Conservation (phyloP, 768 basidiomycete genomes). For the Boletus patriciae region DNA sequence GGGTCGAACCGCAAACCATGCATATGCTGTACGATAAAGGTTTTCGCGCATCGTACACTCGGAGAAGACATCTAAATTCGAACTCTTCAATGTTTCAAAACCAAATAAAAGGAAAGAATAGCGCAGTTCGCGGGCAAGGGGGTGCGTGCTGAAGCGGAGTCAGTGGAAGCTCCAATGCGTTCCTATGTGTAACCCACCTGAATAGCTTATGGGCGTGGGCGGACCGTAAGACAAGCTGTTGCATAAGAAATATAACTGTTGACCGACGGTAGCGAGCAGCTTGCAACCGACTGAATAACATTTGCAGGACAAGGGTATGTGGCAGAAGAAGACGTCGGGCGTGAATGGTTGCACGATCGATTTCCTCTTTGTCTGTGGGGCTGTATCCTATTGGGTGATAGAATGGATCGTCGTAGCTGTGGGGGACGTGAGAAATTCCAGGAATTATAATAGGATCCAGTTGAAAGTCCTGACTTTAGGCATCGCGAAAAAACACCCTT, state of each 20-base stretch:
- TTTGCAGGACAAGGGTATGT: conserved; percentile 80
- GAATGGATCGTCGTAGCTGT: conserved; percentile 87
- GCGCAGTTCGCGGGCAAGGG: conserved; percentile 84
- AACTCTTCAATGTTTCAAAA: conserved; percentile 88
- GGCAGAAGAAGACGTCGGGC: conserved; percentile 79
- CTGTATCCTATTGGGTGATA: conserved; percentile 81
- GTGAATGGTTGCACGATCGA: conserved; percentile 67
- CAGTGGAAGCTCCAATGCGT: background rate
- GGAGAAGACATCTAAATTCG: conserved; percentile 77
- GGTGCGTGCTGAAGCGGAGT: conserved; percentile 67
- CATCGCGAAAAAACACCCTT: conserved; percentile 82
- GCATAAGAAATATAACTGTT: conserved; percentile 81
- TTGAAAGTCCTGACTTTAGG: conserved; percentile 62
- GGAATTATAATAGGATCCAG: background rate
- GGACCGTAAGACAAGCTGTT: conserved; percentile 82
- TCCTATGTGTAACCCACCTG: conserved; percentile 52
- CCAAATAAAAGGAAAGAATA: conserved; percentile 92
- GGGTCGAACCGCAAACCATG: conserved; percentile 92
- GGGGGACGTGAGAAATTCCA: conserved; percentile 6
- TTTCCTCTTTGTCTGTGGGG: conserved; percentile 82
- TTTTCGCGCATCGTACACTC: conserved; percentile 73
- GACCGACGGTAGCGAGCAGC: conserved; percentile 87
- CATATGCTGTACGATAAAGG: conserved; percentile 78
- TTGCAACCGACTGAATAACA: conserved; percentile 90
- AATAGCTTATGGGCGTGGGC: conserved; percentile 64